These are phyloP conservation scores for Ophiocordyceps camponoti-leonardi DNA, from an alignment of 2,329 filamentous ascomycete species.

Conservation along the genomic window DNA sequence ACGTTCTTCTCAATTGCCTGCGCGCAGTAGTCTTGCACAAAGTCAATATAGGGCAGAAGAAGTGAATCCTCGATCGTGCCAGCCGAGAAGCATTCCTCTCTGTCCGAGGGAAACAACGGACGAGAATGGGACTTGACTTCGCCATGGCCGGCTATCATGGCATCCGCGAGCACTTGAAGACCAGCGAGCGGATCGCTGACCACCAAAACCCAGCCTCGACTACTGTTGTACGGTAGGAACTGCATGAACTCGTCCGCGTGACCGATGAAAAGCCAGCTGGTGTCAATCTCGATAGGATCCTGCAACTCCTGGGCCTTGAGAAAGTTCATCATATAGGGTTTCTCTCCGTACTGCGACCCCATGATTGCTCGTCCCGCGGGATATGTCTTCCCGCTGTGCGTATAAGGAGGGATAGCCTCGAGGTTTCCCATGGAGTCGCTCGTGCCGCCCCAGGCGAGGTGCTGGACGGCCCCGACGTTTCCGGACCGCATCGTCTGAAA, in stretches of 20 bases:
- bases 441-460: conserved; percentile 2
- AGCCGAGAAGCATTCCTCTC: not conserved
- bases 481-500: conserved; percentile 14
- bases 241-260: conserved; percentile 13
- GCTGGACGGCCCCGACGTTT: conserved; percentile 15
- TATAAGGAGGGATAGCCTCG: conserved; percentile 19
- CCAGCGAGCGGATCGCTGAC: conserved; percentile 8
- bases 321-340: conserved; percentile 4
- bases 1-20: not conserved
- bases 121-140: not conserved
- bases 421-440: conserved; percentile 15
- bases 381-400: conserved; percentile 6
- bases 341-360: conserved; percentile 2
- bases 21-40: not conserved
- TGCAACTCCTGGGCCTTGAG: conserved; percentile 16
- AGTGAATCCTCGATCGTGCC: not conserved
- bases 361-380: conserved; percentile 8
- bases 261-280: conserved; percentile 9
- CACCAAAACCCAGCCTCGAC: conserved; percentile 10
- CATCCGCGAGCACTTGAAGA: conserved; percentile 8
- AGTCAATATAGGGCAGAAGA: not conserved
- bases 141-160: conserved; percentile 9
- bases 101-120: not conserved
- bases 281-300: conserved; percentile 14
- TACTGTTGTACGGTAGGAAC: conserved; percentile 9